Evolutionary conservation across 805 yeast species (phyloP).

Genomic region (Wickerhamomyces rabaulensis): DNA sequence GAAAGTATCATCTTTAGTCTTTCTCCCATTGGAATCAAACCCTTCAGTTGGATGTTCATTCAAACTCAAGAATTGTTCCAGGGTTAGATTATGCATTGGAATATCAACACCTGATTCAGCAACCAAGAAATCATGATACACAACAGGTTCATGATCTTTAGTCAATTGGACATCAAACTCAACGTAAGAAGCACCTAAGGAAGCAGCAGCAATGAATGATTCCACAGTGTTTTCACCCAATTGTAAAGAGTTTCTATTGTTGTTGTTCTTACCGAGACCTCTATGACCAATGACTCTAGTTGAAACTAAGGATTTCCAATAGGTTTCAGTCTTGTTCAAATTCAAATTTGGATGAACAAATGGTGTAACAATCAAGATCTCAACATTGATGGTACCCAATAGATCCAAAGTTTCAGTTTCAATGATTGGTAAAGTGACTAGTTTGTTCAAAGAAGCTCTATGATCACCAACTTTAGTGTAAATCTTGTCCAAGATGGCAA

Average conservation of each 20-base stretch:
- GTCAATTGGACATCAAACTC: slow-evolving; percentile 96
- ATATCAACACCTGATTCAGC: slow-evolving; percentile 95
- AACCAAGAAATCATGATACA: slow-evolving; percentile 90
- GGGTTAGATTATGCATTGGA: slow-evolving; percentile 89
- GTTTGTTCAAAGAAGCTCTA: slow-evolving; percentile 60
- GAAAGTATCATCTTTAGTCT: slow-evolving; percentile 25
- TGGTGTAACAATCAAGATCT: slow-evolving; percentile 63
- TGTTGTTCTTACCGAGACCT: slow-evolving; percentile 85
- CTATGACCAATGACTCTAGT: slow-evolving; percentile 95
- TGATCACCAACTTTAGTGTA: slow-evolving; percentile 64
- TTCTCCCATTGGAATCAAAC: not conserved
- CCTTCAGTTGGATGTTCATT: slow-evolving; percentile 26
- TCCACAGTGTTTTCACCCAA: slow-evolving; percentile 95
- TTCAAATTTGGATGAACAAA: slow-evolving; percentile 67
- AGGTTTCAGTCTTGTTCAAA: slow-evolving; percentile 64
- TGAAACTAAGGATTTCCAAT: slow-evolving; percentile 86
- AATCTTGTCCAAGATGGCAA: slow-evolving; percentile 59
- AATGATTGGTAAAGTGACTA: slow-evolving; percentile 68
- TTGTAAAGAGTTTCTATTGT: slow-evolving; percentile 71
- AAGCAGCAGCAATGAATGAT: slow-evolving; percentile 93
- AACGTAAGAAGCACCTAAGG: slow-evolving; percentile 92
- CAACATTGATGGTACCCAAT: slow-evolving; percentile 74
- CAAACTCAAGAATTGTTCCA: slow-evolving; percentile 75
- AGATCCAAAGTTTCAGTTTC: slow-evolving; percentile 68
- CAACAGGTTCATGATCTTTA: slow-evolving; percentile 85